Evolutionary conservation across 768 basidiomycete species (phyloP), one percentile per base, ranked within the genome.

Genomic region (Tylopilus felleus): DNA sequence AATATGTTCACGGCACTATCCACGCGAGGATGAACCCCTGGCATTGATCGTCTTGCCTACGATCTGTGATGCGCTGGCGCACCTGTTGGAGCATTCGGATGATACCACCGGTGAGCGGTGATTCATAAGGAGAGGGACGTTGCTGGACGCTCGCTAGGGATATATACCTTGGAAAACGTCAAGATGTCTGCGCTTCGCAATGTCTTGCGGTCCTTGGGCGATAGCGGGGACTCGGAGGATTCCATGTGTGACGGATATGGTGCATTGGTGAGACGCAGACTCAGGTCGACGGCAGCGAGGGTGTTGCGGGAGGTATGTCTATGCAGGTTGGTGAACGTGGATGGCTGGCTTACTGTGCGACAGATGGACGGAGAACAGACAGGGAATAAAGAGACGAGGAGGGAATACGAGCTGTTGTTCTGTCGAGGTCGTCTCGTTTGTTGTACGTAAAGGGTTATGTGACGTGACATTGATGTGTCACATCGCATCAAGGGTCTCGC

Each of bases 121-220:
- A 21, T 14, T 31, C 14, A 13, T 23, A 4, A 63, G 9, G 27
- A 28, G 22, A 25, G 27, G 8, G n/a, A 27, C 10, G 16, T 42
- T 38, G 14, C 39, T 8, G 29, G 57, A 44, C 6, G 13, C 47
- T 46, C 28, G 41, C 28, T 22, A 69, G 67, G 38, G 10, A 43
- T 35, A 14, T 57, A 55, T 44, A 38, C 31, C 12, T 23, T 33
- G 25, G 36, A 16, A 16, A 61, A 51, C 16, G 80, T 81, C 3
- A 85, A 84, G 80, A 78, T 81, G 2, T 62, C 68, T 17, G 76
- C 69, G 27, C 66, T 88, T 31, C 65, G 64, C 48, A 64, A 66
- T 8, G 69, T 73, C 41, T 59, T 88, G 56, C 67, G 60, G 51
- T 58, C 57, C 4, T 45, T 80, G 23, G 42, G 65, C 13, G 33